Conservation (phyloP, 1,284 basidiomycete genomes). For the Fomitopsis pinicola region DNA sequence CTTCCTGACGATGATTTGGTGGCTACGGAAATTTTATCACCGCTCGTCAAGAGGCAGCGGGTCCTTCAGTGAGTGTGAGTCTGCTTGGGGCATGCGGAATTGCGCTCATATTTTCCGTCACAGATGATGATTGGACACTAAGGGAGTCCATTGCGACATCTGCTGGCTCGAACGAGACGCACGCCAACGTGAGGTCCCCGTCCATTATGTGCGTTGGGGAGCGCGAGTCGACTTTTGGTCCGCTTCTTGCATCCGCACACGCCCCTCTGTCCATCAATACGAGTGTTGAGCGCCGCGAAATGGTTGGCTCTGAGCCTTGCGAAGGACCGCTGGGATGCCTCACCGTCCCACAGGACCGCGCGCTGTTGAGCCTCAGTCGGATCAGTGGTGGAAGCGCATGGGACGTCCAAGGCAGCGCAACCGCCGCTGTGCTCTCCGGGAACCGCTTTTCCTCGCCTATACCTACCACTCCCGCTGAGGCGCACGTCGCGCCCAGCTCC, state of each 20-base stretch:
- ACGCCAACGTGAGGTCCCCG: neutral
- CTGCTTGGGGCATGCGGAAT: neutral
- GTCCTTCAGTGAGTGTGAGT: too few species aligned
- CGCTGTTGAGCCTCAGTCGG: neutral
- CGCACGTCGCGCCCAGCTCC: neutral
- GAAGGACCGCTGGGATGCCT: neutral
- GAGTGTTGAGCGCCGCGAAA: neutral
- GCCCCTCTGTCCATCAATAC: neutral
- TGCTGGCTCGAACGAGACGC: neutral
- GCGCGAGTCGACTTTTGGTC: neutral
- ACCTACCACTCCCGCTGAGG: neutral
- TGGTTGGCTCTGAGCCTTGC: too few species aligned
- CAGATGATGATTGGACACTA: neutral
- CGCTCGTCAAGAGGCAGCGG: neutral
- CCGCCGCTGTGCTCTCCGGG: neutral
- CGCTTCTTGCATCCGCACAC: neutral
- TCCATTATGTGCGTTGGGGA: neutral
- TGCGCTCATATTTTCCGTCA: neutral
- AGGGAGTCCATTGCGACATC: neutral
- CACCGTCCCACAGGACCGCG: neutral
- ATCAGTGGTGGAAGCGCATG: neutral
- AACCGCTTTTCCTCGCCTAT: neutral
- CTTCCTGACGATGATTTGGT: neutral
- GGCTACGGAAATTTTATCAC: neutral
- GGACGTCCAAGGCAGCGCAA: neutral